Percentiles rank a stretch among this genome's conserved stretches.
phyloP scores from a whole-genome alignment of 2,329 filamentous ascomycete species.

The Fusarium secorum region DNA sequence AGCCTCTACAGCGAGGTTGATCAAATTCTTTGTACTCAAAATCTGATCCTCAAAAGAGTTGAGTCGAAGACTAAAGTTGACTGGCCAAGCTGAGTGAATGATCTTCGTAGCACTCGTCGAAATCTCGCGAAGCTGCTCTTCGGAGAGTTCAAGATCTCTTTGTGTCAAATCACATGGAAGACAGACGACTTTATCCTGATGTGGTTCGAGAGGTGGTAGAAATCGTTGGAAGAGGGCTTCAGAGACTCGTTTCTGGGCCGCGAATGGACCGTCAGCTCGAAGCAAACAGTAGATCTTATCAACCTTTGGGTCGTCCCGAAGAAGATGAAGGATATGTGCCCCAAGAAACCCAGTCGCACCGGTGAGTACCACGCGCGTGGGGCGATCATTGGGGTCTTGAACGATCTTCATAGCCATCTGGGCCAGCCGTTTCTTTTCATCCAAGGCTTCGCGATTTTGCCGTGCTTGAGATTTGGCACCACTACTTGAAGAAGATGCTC shows the following conservation, averaged over 20 bases:
- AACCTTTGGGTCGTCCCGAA: not conserved
- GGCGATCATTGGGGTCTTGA: not conserved
- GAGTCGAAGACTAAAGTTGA: conserved; percentile 63
- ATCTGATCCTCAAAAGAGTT: conserved; percentile 60
- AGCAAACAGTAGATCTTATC: conserved; percentile 53
- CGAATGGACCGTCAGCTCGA: conserved; percentile 24
- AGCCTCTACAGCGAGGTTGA: conserved; percentile 44
- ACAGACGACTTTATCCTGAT: conserved; percentile 19
- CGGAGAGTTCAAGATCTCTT: conserved; percentile 1
- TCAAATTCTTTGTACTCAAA: conserved; percentile 53
- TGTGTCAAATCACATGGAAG: conserved; percentile 20
- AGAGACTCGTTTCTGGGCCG: conserved; percentile 19
- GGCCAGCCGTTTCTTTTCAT: not conserved
- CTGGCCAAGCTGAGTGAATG: conserved; percentile 62
- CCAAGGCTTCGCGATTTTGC: not conserved
- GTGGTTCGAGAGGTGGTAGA: not conserved
- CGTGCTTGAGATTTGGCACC: not conserved
- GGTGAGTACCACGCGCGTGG: conserved; percentile 56
- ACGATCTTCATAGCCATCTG: not conserved
- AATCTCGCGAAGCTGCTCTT: not conserved
- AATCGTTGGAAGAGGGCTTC: conserved; percentile 5
- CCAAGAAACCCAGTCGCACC: conserved; percentile 73
- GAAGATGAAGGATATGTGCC: conserved; percentile 56
- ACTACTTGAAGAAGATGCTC: not conserved
- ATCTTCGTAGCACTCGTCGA: conserved; percentile 29